Base-by-base conservation (phyloP, 768 basidiomycete species). In the Naganishia onofrii region DNA sequence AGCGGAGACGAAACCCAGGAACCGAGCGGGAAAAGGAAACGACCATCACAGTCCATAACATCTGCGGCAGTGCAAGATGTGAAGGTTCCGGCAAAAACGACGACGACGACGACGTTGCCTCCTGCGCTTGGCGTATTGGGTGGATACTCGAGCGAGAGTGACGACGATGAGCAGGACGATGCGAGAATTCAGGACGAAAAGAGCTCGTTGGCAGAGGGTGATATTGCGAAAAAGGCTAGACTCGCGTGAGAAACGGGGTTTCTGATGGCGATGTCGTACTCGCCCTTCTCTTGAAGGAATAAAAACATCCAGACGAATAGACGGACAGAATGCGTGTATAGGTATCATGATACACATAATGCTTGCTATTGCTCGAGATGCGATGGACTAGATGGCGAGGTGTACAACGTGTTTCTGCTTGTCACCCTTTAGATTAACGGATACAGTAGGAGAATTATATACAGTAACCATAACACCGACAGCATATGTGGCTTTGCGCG, bases 331-430 rank as follows among this genome's bases (percentile, higher is more conserved):
- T 51, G 4, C 23, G 48, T 51, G 48, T 26, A 51, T 51, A 13
- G 1, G 21, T 51, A 23, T n/a, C 48, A 23, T 21, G 23, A 51
- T 51, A 51, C 48, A 51, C n/a, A 8, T 51, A 12, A 8, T 42
- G 21, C n/a, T n/a, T 51, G 13, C 3, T n/a, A n/a, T n/a, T n/a
- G n/a, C n/a, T n/a, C n/a, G n/a, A n/a, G n/a, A n/a, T n/a, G n/a
- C n/a, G n/a, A n/a, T n/a, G n/a, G n/a, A n/a, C n/a, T n/a, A n/a
- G n/a, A n/a, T n/a, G n/a, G n/a, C n/a, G 48, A n/a, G 48, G 5
- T 58, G 32, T 58, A 58, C 57, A 58, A 58, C 34, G 57, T 58
- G 57, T 63, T 23, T 63, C 19, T 21, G 60, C 15, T n/a, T 26
- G n/a, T 51, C n/a, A 15, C 42, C 48, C 48, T 51, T 51, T 4